Evolutionary conservation across 805 yeast species (phyloP).

Genomic region (Clavispora carvajalis): DNA sequence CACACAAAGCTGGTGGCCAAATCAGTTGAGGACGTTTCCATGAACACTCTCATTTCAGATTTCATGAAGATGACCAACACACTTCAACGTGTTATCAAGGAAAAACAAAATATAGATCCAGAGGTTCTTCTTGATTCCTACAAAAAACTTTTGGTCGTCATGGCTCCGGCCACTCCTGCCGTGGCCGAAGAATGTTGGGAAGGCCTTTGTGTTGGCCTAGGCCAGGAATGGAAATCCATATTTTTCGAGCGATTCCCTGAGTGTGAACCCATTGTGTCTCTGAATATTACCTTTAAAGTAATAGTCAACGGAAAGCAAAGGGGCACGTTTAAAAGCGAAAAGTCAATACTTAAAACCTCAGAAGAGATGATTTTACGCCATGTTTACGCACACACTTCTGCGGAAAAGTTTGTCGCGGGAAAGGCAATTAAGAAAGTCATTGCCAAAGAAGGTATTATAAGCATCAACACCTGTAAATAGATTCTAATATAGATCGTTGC

Average conservation of each 20-base stretch:
- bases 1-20: constrained; percentile 47
- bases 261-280: constrained; percentile 35
- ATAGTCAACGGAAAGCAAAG: constrained; percentile 71
- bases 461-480: constrained; percentile 31
- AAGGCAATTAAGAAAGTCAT: constrained; percentile 50
- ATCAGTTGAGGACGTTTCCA: constrained; percentile 57
- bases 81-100: constrained; percentile 35
- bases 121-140: constrained; percentile 45
- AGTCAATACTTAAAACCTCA: constrained; percentile 36
- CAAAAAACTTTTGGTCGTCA: constrained; percentile 50
- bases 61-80: constrained; percentile 75
- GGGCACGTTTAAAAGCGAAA: constrained; percentile 36
- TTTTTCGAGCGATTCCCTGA: constrained; percentile 65
- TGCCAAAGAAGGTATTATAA: constrained; percentile 45
- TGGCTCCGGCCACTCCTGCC: constrained; percentile 80
- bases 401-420: constrained; percentile 34
- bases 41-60: constrained; percentile 86
- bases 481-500: neutral
- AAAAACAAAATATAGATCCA: constrained; percentile 24
- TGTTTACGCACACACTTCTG: constrained; percentile 10
- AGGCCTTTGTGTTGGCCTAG: constrained; percentile 10
- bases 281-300: constrained; percentile 44
- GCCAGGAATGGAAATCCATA: constrained; percentile 42
- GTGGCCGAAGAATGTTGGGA: constrained; percentile 83
- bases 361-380: constrained; percentile 46